Percentiles rank a stretch among this genome's conserved stretches.
phyloP scores from a whole-genome alignment of 495 filamentous ascomycete genomes.

The Hyaloscypha bicolor region DNA sequence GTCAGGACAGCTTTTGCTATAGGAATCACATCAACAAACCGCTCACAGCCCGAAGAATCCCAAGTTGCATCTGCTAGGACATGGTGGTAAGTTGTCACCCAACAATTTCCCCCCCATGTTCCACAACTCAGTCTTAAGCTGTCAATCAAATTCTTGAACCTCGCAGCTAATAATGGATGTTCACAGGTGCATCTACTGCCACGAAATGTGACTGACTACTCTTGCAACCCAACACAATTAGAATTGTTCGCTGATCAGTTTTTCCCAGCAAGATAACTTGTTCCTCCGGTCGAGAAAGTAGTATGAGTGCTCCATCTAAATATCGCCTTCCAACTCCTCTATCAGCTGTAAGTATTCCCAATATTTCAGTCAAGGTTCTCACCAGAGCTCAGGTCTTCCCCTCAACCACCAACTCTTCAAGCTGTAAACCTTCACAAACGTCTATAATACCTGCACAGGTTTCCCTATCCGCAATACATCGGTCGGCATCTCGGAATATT shows the following conservation, averaged over 20 bases:
- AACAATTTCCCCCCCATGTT: neutral
- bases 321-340: neutral
- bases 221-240: neutral
- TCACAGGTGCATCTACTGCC: constrained; percentile 14
- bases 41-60: neutral
- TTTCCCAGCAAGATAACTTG: constrained; percentile 5
- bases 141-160: no score
- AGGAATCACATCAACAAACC: neutral
- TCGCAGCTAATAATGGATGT: neutral
- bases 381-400: neutral
- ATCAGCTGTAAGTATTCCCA: neutral
- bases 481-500: neutral
- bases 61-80: neutral
- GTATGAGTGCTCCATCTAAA: neutral
- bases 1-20: constrained; percentile 12
- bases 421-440: neutral
- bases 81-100: constrained; percentile 11
- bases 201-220: constrained; percentile 7
- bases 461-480: constrained; percentile 1
- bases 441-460: neutral
- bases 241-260: neutral
- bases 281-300: neutral
- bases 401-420: neutral
- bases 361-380: neutral
- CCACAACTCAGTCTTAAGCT: neutral